These are phyloP conservation scores for Mallotus nudiflorus DNA, from an alignment of 345 rosid genomes.

Conservation along the genomic window DNA sequence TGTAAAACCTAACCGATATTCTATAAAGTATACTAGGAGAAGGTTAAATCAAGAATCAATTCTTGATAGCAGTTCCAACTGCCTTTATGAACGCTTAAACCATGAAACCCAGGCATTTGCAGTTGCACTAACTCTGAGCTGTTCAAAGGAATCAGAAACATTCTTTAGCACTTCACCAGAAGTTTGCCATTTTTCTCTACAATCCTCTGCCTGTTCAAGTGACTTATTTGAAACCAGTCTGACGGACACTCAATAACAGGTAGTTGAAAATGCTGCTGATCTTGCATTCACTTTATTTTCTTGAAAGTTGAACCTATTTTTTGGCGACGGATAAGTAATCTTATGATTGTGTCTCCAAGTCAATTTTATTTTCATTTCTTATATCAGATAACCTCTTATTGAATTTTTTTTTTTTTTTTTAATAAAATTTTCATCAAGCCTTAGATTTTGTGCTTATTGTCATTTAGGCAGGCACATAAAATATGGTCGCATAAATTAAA, in stretches of 20 bases:
- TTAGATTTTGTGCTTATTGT: neutral
- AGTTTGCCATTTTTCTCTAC: constrained; percentile 1
- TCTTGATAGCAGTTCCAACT: constrained; percentile 11
- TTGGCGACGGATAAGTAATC: neutral
- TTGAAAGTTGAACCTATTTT: too few species aligned
- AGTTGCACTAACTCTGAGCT: constrained; percentile 18
- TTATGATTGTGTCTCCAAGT: neutral
- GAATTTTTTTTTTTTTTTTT: too few species aligned
- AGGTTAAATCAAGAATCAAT: constrained; percentile 19
- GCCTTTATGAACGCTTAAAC: constrained; percentile 15
- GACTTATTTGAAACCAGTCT: constrained; percentile 5
- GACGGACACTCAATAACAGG: constrained; percentile 1
- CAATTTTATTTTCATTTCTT: neutral
- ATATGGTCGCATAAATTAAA: neutral
- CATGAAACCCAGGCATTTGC: neutral
- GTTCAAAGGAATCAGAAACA: constrained; percentile 15
- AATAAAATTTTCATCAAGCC: too few species aligned
- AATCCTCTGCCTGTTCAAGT: constrained; percentile 15
- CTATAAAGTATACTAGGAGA: constrained; percentile 41
- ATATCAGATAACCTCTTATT: neutral
- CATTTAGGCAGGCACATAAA: neutral
- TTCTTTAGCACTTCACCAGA: neutral
- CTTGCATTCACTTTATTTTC: neutral
- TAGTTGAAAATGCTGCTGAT: neutral
- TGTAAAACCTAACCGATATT: constrained; percentile 33